phyloP scores from a whole-genome alignment of 768 basidiomycete species.

The Rhodocollybia butyracea region DNA sequence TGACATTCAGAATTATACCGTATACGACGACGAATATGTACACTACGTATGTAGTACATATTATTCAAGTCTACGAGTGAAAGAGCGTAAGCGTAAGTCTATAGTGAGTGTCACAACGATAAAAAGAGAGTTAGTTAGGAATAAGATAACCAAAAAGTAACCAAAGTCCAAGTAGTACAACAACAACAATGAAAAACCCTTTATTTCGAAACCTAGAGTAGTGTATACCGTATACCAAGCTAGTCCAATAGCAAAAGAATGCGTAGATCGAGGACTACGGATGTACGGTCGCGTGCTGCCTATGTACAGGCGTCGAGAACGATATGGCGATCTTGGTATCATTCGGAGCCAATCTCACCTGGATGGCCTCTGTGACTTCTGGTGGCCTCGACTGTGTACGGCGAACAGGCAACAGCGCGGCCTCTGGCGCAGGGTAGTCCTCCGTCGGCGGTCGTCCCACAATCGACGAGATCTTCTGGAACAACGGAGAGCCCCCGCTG shows the following conservation, averaged over 20 bases:
- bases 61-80: no score
- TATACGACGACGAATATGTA: background rate
- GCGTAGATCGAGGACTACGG: background rate
- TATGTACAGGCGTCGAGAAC: no score
- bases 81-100: no score
- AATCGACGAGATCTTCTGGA: background rate
- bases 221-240: background rate
- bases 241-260: background rate
- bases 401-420: background rate
- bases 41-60: background rate
- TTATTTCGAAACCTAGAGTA: background rate
- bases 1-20: background rate
- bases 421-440: background rate
- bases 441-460: background rate
- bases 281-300: no score
- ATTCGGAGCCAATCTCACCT: background rate
- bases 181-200: no score
- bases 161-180: no score
- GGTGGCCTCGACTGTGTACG: conserved; percentile 1
- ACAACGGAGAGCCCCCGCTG: background rate
- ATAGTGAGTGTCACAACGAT: no score
- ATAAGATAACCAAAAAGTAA: no score
- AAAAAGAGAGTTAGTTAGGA: no score
- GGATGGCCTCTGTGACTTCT: background rate
- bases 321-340: background rate